Evolutionary conservation across 2,329 filamentous ascomycete genomes (phyloP).

Genomic region (Colletotrichum liriopes): DNA sequence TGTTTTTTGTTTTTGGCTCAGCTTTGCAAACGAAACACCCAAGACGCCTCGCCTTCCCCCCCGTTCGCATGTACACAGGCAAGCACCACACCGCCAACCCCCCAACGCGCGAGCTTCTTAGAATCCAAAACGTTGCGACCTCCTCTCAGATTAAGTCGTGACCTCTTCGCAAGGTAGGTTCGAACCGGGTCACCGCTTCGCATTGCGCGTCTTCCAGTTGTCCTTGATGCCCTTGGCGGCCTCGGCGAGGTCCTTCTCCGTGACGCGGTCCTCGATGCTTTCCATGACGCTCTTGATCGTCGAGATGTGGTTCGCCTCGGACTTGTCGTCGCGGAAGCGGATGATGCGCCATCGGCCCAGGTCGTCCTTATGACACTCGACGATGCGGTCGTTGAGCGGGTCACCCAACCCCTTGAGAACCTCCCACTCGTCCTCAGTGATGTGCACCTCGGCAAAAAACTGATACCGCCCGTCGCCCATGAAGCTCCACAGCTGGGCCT

Average conservation of each 20-base stretch:
- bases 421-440: conserved; percentile 88
- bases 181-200: conserved; percentile 21
- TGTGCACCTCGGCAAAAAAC: conserved; percentile 76
- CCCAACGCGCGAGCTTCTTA: background rate
- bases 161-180: background rate
- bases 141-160: background rate
- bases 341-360: conserved; percentile 86
- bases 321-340: conserved; percentile 93
- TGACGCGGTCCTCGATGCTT: conserved; percentile 89
- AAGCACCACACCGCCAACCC: background rate
- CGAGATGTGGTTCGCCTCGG: conserved; percentile 88
- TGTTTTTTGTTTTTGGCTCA: background rate
- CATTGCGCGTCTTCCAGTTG: conserved; percentile 79
- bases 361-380: conserved; percentile 90
- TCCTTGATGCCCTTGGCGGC: conserved; percentile 81
- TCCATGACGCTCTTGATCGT: conserved; percentile 90
- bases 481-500: conserved; percentile 80
- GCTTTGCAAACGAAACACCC: conserved; percentile 11
- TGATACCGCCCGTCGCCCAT: conserved; percentile 76
- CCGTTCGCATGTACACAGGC: background rate
- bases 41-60: conserved; percentile 4
- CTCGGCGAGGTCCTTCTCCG: conserved; percentile 83
- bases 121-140: too few species aligned
- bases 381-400: conserved; percentile 87
- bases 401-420: conserved; percentile 80